Percentiles rank a stretch among this genome's conserved stretches.
Evolutionary conservation across 2,329 filamentous ascomycete species (phyloP).

Genomic region (Trichophaea hybrida): DNA sequence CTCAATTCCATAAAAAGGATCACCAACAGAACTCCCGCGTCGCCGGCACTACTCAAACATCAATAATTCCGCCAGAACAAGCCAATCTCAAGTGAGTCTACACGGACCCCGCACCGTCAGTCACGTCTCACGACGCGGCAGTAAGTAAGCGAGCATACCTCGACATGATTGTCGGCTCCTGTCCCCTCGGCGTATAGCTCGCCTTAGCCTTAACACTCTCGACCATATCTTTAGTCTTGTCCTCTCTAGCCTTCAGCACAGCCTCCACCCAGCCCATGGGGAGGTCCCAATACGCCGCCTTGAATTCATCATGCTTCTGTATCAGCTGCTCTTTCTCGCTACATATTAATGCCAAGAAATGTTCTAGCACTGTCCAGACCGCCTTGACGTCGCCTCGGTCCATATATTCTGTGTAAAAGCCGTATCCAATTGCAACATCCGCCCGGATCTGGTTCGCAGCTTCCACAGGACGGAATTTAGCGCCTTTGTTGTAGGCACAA

Average conservation of each 20-base stretch:
- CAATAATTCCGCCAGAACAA: no score
- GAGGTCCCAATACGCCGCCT: slow-evolving; percentile 79
- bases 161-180: slow-evolving; percentile 76
- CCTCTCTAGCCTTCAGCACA: slow-evolving; percentile 70
- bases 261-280: slow-evolving; percentile 93
- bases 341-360: slow-evolving; percentile 62
- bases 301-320: slow-evolving; percentile 69
- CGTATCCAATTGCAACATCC: slow-evolving; percentile 82
- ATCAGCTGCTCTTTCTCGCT: slow-evolving; percentile 55
- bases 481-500: slow-evolving; percentile 74
- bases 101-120: no score
- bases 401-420: slow-evolving; percentile 63
- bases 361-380: slow-evolving; percentile 83
- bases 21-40: no score
- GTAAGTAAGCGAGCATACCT: slow-evolving; percentile 11
- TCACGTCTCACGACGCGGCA: slow-evolving; percentile 8
- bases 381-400: slow-evolving; percentile 69
- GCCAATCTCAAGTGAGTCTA: no score
- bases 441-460: slow-evolving; percentile 34
- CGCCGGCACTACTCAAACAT: no score
- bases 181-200: slow-evolving; percentile 61
- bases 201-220: slow-evolving; percentile 76
- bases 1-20: no score
- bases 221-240: slow-evolving; percentile 84
- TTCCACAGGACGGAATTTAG: slow-evolving; percentile 73